Conservation (phyloP, 2,329 filamentous ascomycete genomes). For the Trichoderma afroharzianum region DNA sequence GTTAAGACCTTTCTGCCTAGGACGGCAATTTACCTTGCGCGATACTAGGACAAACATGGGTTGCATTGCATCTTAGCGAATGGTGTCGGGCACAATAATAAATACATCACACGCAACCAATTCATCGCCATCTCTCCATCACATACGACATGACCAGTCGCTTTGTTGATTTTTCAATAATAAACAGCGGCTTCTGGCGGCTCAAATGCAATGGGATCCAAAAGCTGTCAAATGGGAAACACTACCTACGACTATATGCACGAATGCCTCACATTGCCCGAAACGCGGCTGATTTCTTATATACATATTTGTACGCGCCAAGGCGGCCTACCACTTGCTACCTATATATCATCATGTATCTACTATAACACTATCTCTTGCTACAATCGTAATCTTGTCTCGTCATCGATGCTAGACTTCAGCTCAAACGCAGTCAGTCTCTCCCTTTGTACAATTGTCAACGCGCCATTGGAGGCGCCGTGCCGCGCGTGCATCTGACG, state of each 20-base stretch:
- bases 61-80: not conserved
- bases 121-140: not conserved
- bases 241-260: not conserved
- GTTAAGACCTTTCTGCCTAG: not conserved
- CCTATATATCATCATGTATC: not conserved
- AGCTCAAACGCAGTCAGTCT: not conserved
- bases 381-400: not conserved
- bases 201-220: not conserved
- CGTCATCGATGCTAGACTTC: not conserved
- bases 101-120: not conserved
- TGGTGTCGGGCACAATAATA: not conserved
- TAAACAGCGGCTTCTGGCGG: not conserved
- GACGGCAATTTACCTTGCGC: not conserved
- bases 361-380: not conserved
- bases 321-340: not conserved
- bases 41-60: not conserved
- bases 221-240: not conserved
- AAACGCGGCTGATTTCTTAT: not conserved
- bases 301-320: not conserved
- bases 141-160: not conserved
- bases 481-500: not conserved
- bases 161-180: not conserved
- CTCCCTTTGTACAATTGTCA: not conserved
- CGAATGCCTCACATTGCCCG: not conserved
- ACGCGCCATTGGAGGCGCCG: not conserved